Evolutionary conservation across 140 eudicot species (phyloP), one percentile per base, ranked within the genome.

Genomic region (Senecio squalidus): DNA sequence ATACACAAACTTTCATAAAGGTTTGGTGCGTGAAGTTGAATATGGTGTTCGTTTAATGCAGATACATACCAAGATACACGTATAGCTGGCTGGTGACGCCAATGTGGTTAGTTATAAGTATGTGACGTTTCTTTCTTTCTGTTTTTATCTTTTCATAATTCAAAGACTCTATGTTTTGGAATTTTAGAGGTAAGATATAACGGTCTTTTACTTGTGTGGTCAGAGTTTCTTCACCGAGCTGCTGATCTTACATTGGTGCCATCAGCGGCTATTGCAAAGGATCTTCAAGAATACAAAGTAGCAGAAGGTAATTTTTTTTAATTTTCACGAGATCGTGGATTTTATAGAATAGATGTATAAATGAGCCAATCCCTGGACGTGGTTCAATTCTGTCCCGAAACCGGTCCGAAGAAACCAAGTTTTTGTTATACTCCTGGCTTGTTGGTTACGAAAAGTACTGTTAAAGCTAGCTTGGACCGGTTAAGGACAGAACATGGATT

Each of bases 181-280:
- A 49, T 25, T 31, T 33, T 46, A 39, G 62, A 27, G 28, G 23
- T 74, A 34, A 52, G 28, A 55, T 50, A 25, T 49, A 9, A 50
- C 29, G 15, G 2, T 22, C 22, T 10, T 29, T 22, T 41, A 1
- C 8, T 50, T 41, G 0, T 54, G n/a, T 67, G 58, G 9, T 76
- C 80, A 86, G 94, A 86, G 53, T 86, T 86, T 81, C 97, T 90
- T 67, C 97, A 90, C 65, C 68, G 81, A 74, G 95, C 95, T 48
- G 97, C 95, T 51, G 97, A 90, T 71, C 90, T 90, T 55, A 90
- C 97, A 18, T 72, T 90, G 76, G 97, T 90, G 47, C 97, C 97
- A 29, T 90, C 97, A 38, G 90, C 95, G 74, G 97, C 97, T 43
- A 78, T 90, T 59, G 97, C 82, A 15, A 86, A 80, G 83, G 97